Conservation (phyloP, 805 yeast species). For the Candida corydali region DNA sequence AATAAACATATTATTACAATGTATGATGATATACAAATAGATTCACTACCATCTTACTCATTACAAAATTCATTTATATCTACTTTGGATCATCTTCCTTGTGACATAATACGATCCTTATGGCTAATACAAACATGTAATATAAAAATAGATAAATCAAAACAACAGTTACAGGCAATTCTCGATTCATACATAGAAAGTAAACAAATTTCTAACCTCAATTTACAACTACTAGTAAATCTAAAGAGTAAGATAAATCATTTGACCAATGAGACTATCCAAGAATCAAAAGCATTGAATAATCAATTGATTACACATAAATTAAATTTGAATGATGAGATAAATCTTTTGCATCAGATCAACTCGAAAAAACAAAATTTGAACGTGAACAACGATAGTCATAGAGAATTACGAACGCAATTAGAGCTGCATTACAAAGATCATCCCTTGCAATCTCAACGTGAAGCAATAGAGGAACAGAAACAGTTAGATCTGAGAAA, state of each 20-base stretch:
- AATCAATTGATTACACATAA: slow-evolving; percentile 30
- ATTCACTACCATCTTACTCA: slow-evolving; percentile 17
- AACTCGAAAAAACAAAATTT: slow-evolving; percentile 8
- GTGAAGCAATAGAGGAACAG: slow-evolving; percentile 34
- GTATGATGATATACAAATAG: no score
- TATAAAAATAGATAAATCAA: slow-evolving; percentile 19
- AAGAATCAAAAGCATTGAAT: slow-evolving; percentile 24
- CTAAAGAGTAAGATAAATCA: slow-evolving; percentile 7
- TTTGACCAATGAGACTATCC: slow-evolving; percentile 18
- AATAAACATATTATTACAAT: no score
- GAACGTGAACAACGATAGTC: slow-evolving; percentile 9
- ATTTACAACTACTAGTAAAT: neutral
- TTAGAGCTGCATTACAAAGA: slow-evolving; percentile 30
- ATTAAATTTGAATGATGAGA: slow-evolving; percentile 19
- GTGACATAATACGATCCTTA: slow-evolving; percentile 38
- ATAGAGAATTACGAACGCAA: slow-evolving; percentile 23
- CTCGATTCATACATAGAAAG: slow-evolving; percentile 9
- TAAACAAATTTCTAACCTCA: neutral
- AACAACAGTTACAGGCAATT: slow-evolving; percentile 16
- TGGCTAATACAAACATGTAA: slow-evolving; percentile 41
- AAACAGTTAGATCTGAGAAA: slow-evolving; percentile 5
- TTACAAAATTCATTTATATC: slow-evolving; percentile 36
- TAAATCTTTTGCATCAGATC: slow-evolving; percentile 19
- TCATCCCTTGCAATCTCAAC: slow-evolving; percentile 34
- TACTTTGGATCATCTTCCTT: slow-evolving; percentile 41